These are phyloP conservation scores for Solanum peruvianum DNA, from an alignment of 257 asterid genomes.

Conservation along the genomic window DNA sequence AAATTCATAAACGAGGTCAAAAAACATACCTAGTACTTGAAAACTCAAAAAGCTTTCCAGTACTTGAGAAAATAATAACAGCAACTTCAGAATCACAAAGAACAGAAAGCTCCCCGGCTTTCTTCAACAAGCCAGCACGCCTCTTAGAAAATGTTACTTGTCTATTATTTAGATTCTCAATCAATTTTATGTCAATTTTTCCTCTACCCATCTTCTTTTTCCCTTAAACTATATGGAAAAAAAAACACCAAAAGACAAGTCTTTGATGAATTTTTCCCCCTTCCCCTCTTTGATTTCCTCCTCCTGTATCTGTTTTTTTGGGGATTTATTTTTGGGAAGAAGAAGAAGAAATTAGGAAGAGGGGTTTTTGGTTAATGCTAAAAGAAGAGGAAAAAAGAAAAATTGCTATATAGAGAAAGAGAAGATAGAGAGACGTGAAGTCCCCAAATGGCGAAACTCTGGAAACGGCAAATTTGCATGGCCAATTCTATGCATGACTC, in stretches of 20 bases:
- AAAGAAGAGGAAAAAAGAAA: conserved; percentile 5
- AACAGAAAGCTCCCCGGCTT: conserved; percentile 67
- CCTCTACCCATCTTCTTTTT: conserved; percentile 59
- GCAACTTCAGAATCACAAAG: conserved; percentile 77
- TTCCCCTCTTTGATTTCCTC: background rate
- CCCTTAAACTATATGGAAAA: background rate
- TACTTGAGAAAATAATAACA: conserved; percentile 59
- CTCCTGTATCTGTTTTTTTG: background rate
- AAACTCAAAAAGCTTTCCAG: conserved; percentile 61
- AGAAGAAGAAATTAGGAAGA: background rate
- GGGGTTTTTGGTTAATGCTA: conserved; percentile 8
- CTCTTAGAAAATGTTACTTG: conserved; percentile 79
- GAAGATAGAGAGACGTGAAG: conserved; percentile 39
- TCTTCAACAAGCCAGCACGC: conserved; percentile 57
- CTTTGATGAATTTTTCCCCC: background rate
- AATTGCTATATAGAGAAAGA: background rate
- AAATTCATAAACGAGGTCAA: background rate
- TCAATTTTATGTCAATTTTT: conserved; percentile 66
- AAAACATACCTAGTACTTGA: conserved; percentile 38
- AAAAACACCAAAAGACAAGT: background rate
- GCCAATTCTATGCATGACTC: conserved; percentile 21
- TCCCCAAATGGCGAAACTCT: conserved; percentile 46
- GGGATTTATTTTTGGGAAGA: background rate
- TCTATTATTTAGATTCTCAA: conserved; percentile 65
- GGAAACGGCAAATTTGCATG: conserved; percentile 72